A percentile compares a stretch with the other conserved stretches of the same genome.
Conservation (phyloP, 1,284 basidiomycete species). For the Spongiforma sp. region DNA sequence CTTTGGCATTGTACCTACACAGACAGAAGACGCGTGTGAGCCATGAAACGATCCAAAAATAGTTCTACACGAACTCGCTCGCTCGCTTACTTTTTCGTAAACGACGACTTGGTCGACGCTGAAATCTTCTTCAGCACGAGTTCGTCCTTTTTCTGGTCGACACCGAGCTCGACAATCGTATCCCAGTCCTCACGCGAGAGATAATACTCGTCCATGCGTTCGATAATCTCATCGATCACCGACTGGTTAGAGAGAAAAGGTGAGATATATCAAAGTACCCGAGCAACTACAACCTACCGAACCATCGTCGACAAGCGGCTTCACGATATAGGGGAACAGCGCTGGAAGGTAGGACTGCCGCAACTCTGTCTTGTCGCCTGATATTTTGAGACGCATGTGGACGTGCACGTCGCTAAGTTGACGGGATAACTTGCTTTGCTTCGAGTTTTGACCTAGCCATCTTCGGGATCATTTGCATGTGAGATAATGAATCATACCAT, state of each 20-base stretch:
- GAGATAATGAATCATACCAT: constrained; percentile 8
- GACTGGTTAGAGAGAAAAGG: too few species aligned
- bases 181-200: constrained; percentile 97
- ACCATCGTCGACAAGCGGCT: constrained; percentile 78
- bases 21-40: too few species aligned
- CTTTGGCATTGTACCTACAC: constrained; percentile 87
- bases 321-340: constrained; percentile 79
- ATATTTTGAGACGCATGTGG: constrained; percentile 92
- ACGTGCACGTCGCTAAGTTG: constrained; percentile 92
- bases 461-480: constrained; percentile 42
- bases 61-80: too few species aligned
- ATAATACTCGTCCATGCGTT: constrained; percentile 94
- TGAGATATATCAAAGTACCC: too few species aligned
- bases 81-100: constrained; percentile 85
- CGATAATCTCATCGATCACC: constrained; percentile 83
- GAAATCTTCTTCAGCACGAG: constrained; percentile 85
- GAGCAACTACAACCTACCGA: constrained; percentile 49
- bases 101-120: constrained; percentile 78
- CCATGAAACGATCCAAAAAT: too few species aligned
- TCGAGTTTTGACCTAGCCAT: constrained; percentile 98
- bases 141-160: constrained; percentile 81
- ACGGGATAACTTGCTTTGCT: constrained; percentile 82
- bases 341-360: constrained; percentile 91
- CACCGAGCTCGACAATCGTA: constrained; percentile 90
- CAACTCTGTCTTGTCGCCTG: constrained; percentile 89